phyloP scores from a whole-genome alignment of 2,329 filamentous ascomycete species.

The Clonostachys sp. region DNA sequence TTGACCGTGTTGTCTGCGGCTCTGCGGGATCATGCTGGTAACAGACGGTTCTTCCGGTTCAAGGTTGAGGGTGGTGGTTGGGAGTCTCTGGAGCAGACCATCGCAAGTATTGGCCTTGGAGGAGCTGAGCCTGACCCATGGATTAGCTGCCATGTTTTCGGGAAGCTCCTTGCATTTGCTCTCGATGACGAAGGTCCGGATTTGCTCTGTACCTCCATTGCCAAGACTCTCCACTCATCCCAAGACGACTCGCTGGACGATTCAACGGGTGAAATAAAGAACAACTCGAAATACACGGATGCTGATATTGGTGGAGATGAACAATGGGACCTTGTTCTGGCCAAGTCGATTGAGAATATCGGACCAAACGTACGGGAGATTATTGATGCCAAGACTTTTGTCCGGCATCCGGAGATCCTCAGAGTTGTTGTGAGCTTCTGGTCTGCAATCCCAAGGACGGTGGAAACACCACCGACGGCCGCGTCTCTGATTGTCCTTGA shows the following conservation, averaged over 20 bases:
- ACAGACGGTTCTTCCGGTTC: constrained; percentile 79
- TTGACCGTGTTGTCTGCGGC: constrained; percentile 71
- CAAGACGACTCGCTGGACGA: neutral
- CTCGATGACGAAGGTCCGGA: constrained; percentile 73
- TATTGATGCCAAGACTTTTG: constrained; percentile 42
- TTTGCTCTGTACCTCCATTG: constrained; percentile 57
- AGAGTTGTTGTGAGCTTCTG: constrained; percentile 59
- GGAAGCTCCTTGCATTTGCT: constrained; percentile 75
- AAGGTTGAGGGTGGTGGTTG: constrained; percentile 75
- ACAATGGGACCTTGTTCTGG: constrained; percentile 30
- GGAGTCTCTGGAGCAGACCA: constrained; percentile 67
- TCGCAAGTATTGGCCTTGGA: constrained; percentile 63
- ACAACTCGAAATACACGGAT: neutral
- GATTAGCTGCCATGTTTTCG: constrained; percentile 72
- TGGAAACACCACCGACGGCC: constrained; percentile 36
- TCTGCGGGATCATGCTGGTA: constrained; percentile 76
- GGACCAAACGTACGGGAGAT: constrained; percentile 38
- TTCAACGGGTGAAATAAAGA: constrained; percentile 13
- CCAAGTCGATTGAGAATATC: constrained; percentile 27
- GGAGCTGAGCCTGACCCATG: constrained; percentile 63
- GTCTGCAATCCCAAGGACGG: constrained; percentile 52
- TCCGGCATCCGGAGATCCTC: constrained; percentile 60
- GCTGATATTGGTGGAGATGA: constrained; percentile 23
- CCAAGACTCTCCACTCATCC: constrained; percentile 16
- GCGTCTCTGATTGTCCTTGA: constrained; percentile 62